These are phyloP conservation scores for Leucosporidium creatinivorum DNA, from an alignment of 768 basidiomycete genomes.

Conservation along the genomic window DNA sequence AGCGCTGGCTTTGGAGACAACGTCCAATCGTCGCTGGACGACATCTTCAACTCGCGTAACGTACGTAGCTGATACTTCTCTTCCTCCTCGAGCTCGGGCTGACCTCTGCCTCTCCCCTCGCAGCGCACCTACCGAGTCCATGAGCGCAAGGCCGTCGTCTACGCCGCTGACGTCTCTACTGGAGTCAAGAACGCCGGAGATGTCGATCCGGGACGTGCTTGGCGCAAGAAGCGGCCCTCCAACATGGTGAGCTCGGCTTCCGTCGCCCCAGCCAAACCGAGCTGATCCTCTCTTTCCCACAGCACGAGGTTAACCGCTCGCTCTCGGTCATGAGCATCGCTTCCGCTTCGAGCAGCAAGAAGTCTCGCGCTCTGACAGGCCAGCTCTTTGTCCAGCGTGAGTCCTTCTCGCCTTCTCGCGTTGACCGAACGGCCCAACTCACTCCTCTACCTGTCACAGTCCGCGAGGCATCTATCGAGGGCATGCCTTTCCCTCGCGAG, in stretches of 20 bases:
- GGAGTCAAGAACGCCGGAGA: constrained; percentile 70
- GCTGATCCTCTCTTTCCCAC: background rate
- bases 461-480: constrained; percentile 62
- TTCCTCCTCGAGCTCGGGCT: background rate
- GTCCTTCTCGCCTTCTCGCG: background rate
- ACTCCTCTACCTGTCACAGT: constrained; percentile 48
- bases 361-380: constrained; percentile 70
- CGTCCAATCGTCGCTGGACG: constrained; percentile 65
- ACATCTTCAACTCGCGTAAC: constrained; percentile 43
- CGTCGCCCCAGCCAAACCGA: background rate
- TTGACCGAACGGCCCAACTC: background rate
- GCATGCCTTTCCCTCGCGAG: constrained; percentile 70
- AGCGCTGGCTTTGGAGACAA: background rate
- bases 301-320: constrained; percentile 18
- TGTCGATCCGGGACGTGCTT: constrained; percentile 69
- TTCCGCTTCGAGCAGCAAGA: constrained; percentile 81
- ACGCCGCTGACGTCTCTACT: constrained; percentile 59
- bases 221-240: constrained; percentile 81
- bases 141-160: constrained; percentile 67
- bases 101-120: constrained; percentile 12
- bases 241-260: constrained; percentile 65
- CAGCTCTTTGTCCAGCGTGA: constrained; percentile 88
- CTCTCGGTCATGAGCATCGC: constrained; percentile 76
- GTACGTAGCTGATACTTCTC: constrained; percentile 12
- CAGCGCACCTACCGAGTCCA: constrained; percentile 71